These are phyloP conservation scores for Dioszegia crocea DNA, from an alignment of 768 basidiomycete genomes.

Conservation along the genomic window DNA sequence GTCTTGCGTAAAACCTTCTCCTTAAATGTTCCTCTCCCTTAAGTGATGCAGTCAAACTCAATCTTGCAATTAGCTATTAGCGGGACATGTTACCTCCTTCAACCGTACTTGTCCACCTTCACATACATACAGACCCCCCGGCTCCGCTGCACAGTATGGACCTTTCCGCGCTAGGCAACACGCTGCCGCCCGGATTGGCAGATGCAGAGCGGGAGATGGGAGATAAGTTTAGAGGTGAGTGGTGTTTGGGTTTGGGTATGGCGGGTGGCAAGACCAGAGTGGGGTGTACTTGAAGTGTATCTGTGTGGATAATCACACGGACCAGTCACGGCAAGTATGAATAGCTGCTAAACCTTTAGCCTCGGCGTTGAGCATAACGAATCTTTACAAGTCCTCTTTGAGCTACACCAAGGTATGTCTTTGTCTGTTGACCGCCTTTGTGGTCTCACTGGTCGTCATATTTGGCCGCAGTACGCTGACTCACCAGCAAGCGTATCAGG, in stretches of 20 bases:
- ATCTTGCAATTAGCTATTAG: no score
- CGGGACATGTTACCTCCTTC: no score
- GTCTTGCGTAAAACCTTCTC: background rate
- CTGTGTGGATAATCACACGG: no score
- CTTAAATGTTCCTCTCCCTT: background rate
- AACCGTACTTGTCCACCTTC: no score
- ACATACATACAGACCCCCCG: no score
- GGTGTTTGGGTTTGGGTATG: background rate
- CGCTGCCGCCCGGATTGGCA: conserved; percentile 38
- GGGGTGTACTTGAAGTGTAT: background rate
- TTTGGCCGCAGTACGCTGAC: conserved; percentile 10
- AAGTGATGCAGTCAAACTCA: background rate
- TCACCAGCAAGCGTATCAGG: conserved; percentile 40
- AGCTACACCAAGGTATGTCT: conserved; percentile 36
- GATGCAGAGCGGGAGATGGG: conserved; percentile 45
- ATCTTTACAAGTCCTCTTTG: conserved; percentile 38
- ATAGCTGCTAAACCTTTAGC: conserved; percentile 19
- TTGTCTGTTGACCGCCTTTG: background rate
- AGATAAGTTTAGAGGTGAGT: conserved; percentile 45
- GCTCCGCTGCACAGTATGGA: conserved; percentile 23
- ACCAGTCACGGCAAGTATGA: no score
- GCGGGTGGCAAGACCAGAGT: background rate
- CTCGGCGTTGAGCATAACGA: conserved; percentile 42
- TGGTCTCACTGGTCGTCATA: background rate
- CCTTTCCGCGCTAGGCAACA: conserved; percentile 32